Evolutionary conservation across 345 rosid genomes (phyloP).

Genomic region (Hibiscus syriacus): DNA sequence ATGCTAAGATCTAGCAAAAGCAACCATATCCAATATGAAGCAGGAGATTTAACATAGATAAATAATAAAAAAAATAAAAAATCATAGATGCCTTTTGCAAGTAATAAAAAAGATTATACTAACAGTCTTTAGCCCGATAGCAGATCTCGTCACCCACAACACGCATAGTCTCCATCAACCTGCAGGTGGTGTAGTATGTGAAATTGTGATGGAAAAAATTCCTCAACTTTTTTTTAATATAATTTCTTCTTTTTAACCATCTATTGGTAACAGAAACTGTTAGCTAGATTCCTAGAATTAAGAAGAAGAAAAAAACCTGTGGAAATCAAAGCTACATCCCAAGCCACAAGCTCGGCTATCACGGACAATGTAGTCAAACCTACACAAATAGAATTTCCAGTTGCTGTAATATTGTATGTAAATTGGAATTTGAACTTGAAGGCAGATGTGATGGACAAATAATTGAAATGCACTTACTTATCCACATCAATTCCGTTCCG

Average conservation of each 20-base stretch:
- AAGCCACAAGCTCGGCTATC: slow-evolving; percentile 91
- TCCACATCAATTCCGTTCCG: slow-evolving; percentile 96
- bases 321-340: slow-evolving; percentile 77
- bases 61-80: neutral
- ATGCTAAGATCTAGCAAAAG: slow-evolving; percentile 53
- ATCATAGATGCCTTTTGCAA: neutral
- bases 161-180: slow-evolving; percentile 87
- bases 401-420: neutral
- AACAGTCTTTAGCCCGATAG: slow-evolving; percentile 20
- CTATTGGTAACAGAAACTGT: neutral
- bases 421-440: slow-evolving; percentile 4
- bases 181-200: slow-evolving; percentile 27
- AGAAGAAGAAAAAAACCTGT: slow-evolving; percentile 35
- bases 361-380: slow-evolving; percentile 91
- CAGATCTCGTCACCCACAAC: slow-evolving; percentile 90
- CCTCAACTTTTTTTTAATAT: neutral
- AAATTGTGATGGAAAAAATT: neutral
- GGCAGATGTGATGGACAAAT: slow-evolving; percentile 6
- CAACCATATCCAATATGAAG: slow-evolving; percentile 12
- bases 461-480: slow-evolving; percentile 45
- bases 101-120: slow-evolving; percentile 30
- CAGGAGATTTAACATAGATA: neutral
- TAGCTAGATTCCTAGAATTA: slow-evolving; percentile 10
- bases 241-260: neutral
- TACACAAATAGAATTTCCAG: slow-evolving; percentile 12